Percentiles rank a stretch among this genome's conserved stretches.
These are phyloP conservation scores for Arabidopsis thaliana DNA, from an alignment of 345 rosid genomes.

Conservation along the genomic window TAIR10.1 NC_003074.8:19747501-19748000, in stretches of 20 bases:
- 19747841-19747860: no score
- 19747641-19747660: background rate
- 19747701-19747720: background rate
- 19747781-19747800: no score
- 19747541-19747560: slow-evolving; percentile 14
- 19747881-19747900: background rate
- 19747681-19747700: background rate
- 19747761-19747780: no score
- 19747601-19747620: slow-evolving; percentile 6
- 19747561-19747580: slow-evolving; percentile 1
- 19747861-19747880: slow-evolving; percentile 6
- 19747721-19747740: background rate
- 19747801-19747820: no score
- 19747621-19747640: background rate
- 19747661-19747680: background rate
- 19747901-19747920: background rate
- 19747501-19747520: slow-evolving; percentile 5
- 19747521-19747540: background rate
- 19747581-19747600: slow-evolving; percentile 3
- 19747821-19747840: no score
- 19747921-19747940: background rate
- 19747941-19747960: background rate
- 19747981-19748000: background rate
- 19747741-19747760: background rate
- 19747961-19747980: background rate